Conservation (phyloP, 805 yeast species). For the Schwanniomyces vanrijiae region DNA sequence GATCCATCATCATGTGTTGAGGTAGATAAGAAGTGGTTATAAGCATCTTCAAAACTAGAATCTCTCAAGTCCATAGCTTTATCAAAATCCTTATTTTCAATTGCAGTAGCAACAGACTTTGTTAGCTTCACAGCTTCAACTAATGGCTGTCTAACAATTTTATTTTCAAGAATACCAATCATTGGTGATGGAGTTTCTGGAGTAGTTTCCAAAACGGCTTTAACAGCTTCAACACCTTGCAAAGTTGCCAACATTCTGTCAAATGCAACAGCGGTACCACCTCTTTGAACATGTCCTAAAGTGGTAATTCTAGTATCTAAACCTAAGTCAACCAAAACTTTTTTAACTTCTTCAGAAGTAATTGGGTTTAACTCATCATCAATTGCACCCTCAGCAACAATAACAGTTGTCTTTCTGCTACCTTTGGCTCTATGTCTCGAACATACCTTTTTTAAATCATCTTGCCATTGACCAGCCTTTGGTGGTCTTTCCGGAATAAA, state of each 20-base stretch:
- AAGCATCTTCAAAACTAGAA: constrained; percentile 65
- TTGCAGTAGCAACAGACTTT: constrained; percentile 70
- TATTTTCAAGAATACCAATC: constrained; percentile 72
- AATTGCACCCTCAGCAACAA: constrained; percentile 85
- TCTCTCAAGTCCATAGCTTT: constrained; percentile 73
- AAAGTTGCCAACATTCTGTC: constrained; percentile 72
- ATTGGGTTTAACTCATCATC: constrained; percentile 67
- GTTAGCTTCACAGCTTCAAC: constrained; percentile 74
- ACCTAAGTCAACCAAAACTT: constrained; percentile 65
- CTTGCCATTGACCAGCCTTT: constrained; percentile 60
- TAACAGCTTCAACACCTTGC: constrained; percentile 82
- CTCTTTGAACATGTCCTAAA: constrained; percentile 80
- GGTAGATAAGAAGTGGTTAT: constrained; percentile 61
- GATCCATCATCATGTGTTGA: constrained; percentile 36
- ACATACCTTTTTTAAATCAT: constrained; percentile 63
- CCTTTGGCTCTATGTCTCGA: constrained; percentile 68
- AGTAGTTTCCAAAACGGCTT: constrained; percentile 65
- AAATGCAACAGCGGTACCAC: constrained; percentile 77
- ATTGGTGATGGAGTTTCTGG: constrained; percentile 78
- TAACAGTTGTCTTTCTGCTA: constrained; percentile 73
- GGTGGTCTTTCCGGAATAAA: constrained; percentile 83
- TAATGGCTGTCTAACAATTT: constrained; percentile 64
- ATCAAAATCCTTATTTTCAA: constrained; percentile 62
- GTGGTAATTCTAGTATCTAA: constrained; percentile 78
- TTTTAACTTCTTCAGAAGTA: constrained; percentile 61